A percentile compares a stretch with the other conserved stretches of the same genome.
These are phyloP conservation scores for Irpex sp. DNA, from an alignment of 1,284 basidiomycete species.

Conservation along the genomic window DNA sequence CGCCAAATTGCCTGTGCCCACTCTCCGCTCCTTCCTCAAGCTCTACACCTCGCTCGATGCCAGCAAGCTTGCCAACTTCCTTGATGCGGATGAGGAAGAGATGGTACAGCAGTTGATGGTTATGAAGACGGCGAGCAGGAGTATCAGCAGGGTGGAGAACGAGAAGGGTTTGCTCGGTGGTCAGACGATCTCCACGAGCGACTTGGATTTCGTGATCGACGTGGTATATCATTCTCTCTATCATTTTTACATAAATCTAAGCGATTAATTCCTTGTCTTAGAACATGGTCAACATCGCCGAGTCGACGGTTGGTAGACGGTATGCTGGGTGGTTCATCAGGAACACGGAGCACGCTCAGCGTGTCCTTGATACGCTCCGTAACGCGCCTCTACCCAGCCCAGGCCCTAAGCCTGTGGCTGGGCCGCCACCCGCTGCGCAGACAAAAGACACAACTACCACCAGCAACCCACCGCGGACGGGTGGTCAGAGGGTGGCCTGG, in stretches of 20 bases:
- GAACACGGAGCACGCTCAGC: slow-evolving; percentile 86
- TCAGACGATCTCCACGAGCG: slow-evolving; percentile 85
- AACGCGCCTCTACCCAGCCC: slow-evolving; percentile 58
- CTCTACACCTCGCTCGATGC: slow-evolving; percentile 94
- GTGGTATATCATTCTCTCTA: slow-evolving; percentile 52
- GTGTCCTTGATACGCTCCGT: slow-evolving; percentile 77
- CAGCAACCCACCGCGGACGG: slow-evolving; percentile 15
- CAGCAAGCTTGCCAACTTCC: slow-evolving; percentile 87
- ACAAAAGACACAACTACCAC: slow-evolving; percentile 11
- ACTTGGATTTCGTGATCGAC: slow-evolving; percentile 94
- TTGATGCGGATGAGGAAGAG: slow-evolving; percentile 89
- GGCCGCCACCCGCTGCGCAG: slow-evolving; percentile 15
- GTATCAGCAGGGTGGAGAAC: slow-evolving; percentile 53
- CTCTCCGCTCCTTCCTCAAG: slow-evolving; percentile 89
- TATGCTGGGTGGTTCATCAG: slow-evolving; percentile 98
- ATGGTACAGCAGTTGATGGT: slow-evolving; percentile 97
- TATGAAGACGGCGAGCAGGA: slow-evolving; percentile 85
- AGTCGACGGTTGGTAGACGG: slow-evolving; percentile 87
- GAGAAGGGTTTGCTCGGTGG: slow-evolving; percentile 77
- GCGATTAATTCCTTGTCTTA: slow-evolving; percentile 18
- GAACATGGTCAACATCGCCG: slow-evolving; percentile 88
- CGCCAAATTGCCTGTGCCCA: slow-evolving; percentile 77
- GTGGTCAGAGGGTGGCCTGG: slow-evolving; percentile 29
- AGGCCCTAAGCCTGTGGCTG: slow-evolving; percentile 1
- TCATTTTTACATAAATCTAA: background rate